Evolutionary conservation across 352 stramenopile species (phyloP).

Genomic region (Phytophthora aleatoria): DNA sequence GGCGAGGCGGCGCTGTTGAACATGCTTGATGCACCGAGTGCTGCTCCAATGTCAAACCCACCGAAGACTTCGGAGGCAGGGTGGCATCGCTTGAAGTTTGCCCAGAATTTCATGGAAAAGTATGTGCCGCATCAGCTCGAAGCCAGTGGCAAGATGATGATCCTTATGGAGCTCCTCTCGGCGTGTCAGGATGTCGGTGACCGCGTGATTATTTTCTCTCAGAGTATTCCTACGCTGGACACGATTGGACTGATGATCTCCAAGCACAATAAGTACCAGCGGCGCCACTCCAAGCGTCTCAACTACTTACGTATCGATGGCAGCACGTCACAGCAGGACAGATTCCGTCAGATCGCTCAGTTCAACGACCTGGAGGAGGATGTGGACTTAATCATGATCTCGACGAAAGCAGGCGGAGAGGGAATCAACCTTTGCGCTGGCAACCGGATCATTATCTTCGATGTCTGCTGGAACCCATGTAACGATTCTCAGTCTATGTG

Average conservation of each 20-base stretch:
- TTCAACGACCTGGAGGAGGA: conserved; percentile 88
- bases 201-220: conserved; percentile 90
- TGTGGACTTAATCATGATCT: conserved; percentile 88
- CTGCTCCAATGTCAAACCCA: conserved; percentile 6
- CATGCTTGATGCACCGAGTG: conserved; percentile 32
- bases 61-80: neutral
- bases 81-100: conserved; percentile 77
- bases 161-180: conserved; percentile 81
- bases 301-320: conserved; percentile 84
- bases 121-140: conserved; percentile 63
- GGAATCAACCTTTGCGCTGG: conserved; percentile 89
- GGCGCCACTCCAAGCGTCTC: conserved; percentile 49
- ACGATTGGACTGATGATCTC: conserved; percentile 76
- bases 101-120: conserved; percentile 56
- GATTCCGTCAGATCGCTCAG: conserved; percentile 78
- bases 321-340: conserved; percentile 76
- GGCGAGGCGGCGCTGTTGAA: conserved; percentile 54
- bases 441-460: conserved; percentile 92
- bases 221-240: conserved; percentile 89
- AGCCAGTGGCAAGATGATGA: conserved; percentile 87
- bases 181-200: conserved; percentile 75
- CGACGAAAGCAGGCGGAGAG: conserved; percentile 86
- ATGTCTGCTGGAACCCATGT: conserved; percentile 93
- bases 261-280: conserved; percentile 62
- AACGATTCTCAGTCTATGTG: conserved; percentile 94